Percentiles rank a stretch among this genome's conserved stretches.
These are phyloP conservation scores for Aspergillus pseudoglaucus DNA, from an alignment of 2,329 filamentous ascomycete genomes.

Conservation along the genomic window DNA sequence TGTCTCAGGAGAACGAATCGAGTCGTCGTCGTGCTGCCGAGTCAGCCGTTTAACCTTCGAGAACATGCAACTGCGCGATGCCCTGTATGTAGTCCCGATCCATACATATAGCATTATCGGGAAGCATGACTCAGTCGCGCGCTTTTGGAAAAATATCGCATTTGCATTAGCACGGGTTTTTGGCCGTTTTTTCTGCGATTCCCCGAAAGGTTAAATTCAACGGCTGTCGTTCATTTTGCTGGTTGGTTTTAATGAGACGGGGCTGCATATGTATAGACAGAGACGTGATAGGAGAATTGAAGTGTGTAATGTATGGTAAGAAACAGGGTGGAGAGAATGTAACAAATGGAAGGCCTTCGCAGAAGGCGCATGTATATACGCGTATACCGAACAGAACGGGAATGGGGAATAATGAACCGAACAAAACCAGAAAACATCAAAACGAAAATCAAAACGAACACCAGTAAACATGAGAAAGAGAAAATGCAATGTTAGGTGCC, in stretches of 20 bases:
- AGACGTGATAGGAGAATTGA: too few species aligned
- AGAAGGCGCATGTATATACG: neutral
- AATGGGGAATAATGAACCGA: neutral
- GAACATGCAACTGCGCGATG: too few species aligned
- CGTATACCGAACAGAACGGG: neutral
- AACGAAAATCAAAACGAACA: neutral
- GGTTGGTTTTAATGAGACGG: too few species aligned
- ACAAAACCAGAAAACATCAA: neutral
- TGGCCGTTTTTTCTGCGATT: neutral
- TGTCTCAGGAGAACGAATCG: neutral
- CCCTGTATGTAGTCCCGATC: too few species aligned
- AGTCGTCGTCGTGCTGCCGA: neutral
- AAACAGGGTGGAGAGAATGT: neutral
- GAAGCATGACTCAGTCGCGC: neutral
- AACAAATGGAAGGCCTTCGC: neutral
- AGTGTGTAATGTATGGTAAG: too few species aligned
- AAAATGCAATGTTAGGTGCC: neutral
- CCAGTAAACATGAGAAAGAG: neutral
- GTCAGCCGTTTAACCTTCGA: neutral
- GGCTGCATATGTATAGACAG: too few species aligned
- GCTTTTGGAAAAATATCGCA: neutral
- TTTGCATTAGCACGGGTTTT: neutral
- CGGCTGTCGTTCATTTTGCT: neutral
- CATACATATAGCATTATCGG: too few species aligned
- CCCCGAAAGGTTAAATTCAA: neutral